Evolutionary conservation across 768 basidiomycete species (phyloP), one percentile per base, ranked within the genome.

Genomic region (Lactarius quietus): DNA sequence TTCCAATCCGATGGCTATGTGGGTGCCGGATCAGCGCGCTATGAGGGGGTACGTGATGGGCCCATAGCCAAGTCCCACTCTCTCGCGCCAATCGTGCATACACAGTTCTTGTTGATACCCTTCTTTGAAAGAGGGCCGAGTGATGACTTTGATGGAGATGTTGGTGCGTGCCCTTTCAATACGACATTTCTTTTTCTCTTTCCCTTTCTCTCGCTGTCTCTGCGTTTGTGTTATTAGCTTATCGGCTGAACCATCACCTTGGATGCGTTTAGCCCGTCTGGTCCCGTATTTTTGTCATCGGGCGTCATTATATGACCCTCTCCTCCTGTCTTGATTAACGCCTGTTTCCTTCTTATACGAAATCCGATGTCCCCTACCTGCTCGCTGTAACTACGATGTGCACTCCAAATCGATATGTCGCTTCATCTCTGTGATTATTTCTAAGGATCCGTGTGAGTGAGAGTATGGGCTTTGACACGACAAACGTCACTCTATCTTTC

Each of bases 21-120:
- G 67, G 58, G 54, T 68, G 62, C 31, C 55, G 3, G 67, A 69
- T 53, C 66, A 68, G 18, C 61, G 68, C n/a, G 29, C 51, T 26
- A 36, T 61, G 61, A 57, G 66, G 23, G 57, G 57, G 12, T 69
- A 59, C 38, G 57, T 54, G 36, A 69, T 69, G 20, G 67, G 65
- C 23, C 29, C 61, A 20, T 61, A 61, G 39, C 56, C 28, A 12
- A 6, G 29, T 6, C 14, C 3, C 14, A 1, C 10, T 12, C 26
- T 51, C 41, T 43, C 8, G 23, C 23, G 5, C 45, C 9, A 48
- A 23, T 4, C 12, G 23, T 48, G 48, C 23, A 14, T 51, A 26
- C 26, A 6, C 6, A 26, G 6, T 51, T 51, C 48, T 51, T 51
- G 48, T 26, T 23, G 26, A 26, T 51, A 51, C 23, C 48, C 48